Evolutionary conservation across 352 stramenopile genomes (phyloP), one percentile per base, ranked within the genome.

Genomic region (Globisporangium spiculum): DNA sequence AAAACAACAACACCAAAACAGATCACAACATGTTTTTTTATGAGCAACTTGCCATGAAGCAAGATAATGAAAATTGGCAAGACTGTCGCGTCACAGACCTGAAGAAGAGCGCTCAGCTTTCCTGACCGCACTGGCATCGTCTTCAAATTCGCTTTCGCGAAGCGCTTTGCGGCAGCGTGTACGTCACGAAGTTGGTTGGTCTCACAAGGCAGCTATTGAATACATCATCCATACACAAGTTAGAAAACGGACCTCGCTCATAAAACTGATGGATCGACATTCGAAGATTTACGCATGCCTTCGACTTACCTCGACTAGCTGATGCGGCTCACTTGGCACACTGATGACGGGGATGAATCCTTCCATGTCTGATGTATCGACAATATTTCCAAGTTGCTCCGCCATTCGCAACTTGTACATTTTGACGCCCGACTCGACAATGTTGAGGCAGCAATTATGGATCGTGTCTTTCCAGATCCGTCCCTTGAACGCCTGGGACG

Each of bases 391-490:
- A 24, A 94, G 68, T 48, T 84, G 80, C 65, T 93, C 77, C 0
- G 75, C 83, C 86, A 94, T 93, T 3, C 77, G 74, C 20, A 84
- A 74, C 58, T 93, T 94, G 75, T 94, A 94, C 38, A 93, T 52
- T 65, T 94, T 93, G 66, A 91, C 81, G 14, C 71, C 86, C 1
- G 86, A 91, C 67, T 92, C 83, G 26, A 94, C 83, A 59, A 93
- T 81, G 64, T 89, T 92, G 24, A 92, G 75, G 53, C 86, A 94
- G 66, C 86, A 94, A 41, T 92, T 91, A 67, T 91, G 78, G 62
- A 94, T 89, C 30, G 80, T 85, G 10, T 92, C 83, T 63, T 90
- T 88, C 84, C 86, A 94, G 50, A 93, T 79, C 26, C 75, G 74
- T 0, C 84, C 81, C 2, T 72, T 75, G 44, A 94, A 94, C 20